Conservation (phyloP, 192 early-diverging fungal genomes). For the Coemansia aciculifera region DNA sequence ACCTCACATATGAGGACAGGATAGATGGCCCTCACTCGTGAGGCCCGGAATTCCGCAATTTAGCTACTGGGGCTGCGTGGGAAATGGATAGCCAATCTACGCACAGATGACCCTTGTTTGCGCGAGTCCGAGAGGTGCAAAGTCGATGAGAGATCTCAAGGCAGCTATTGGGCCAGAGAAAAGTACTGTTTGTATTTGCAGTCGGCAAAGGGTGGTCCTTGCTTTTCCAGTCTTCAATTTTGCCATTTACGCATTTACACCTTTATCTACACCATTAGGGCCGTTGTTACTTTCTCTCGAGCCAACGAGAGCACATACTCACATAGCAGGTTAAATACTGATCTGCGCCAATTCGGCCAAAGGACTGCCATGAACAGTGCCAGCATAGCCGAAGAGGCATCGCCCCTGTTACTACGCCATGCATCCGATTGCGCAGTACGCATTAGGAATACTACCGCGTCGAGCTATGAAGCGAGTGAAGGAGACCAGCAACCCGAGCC, state of each 20-base stretch:
- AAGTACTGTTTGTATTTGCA: not conserved
- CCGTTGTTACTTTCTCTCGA: not conserved
- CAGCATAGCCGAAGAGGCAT: not conserved
- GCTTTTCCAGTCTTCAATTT: not conserved
- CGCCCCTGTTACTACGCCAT: not conserved
- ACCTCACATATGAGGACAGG: not conserved
- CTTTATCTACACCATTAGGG: not conserved
- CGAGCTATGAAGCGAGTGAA: not conserved
- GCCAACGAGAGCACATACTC: not conserved
- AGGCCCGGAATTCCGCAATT: not conserved
- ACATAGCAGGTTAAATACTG: not conserved
- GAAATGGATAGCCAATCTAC: not conserved
- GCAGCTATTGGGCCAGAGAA: not conserved
- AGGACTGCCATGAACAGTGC: not conserved
- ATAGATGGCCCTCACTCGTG: not conserved
- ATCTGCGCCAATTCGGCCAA: not conserved
- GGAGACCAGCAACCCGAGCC: not conserved
- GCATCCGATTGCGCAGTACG: constrained; percentile 2
- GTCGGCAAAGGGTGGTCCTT: not conserved
- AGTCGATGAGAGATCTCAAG: not conserved
- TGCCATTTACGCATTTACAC: not conserved
- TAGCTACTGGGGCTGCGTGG: not conserved
- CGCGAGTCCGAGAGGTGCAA: not conserved
- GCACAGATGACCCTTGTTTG: not conserved
- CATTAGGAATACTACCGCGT: not conserved